Base-by-base conservation (phyloP, 2,329 filamentous ascomycete genomes). In the Fusarium camptoceras region DNA sequence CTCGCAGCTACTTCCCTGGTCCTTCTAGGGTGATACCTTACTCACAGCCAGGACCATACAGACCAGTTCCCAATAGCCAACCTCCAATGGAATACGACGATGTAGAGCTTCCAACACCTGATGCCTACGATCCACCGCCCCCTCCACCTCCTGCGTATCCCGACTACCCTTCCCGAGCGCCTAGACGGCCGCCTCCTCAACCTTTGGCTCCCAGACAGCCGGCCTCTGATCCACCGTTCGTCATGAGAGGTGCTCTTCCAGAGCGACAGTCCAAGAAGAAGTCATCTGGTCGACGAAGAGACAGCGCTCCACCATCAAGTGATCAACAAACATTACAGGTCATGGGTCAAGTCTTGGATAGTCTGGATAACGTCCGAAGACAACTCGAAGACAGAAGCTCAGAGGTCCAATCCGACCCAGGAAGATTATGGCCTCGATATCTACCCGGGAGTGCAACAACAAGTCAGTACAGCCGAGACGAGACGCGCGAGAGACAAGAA, bases 351-450 rank as follows among this genome's bases (percentile, higher is more conserved):
- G 37, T 64, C 5, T 20, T 64, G 22, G 25, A 44, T 5, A 39
- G 47, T 14, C 22, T 64, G 1, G 44, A 37, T 41, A 27, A 27
- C 2, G 51, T 64, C 2, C 31, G 46, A n/a, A 55, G 25, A 8
- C 37, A 59, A 11, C 20, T 64, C 0, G 41, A 58, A 20, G 42
- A 51, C 18, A 49, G 18, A 9, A 53, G 48, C 11, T 44, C 37
- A 2, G 61, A 64, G 4, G 47, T 59, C 8, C 20, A 56, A 41
- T 64, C 61, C 1, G 60, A 63, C 14, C 59, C 59, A 3, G 61
- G 61, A 1, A 46, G 39, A 10, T 41, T 61, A 1, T 11, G 30
- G 16, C 14, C 34, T 3, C 4, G 27, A 16, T 39, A 46, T 4
- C 11, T 11, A 9, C 18, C 34, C 1, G 15, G 44, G 18, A 59